Percentiles rank a stretch among this genome's conserved stretches.
Evolutionary conservation across 2,329 filamentous ascomycete genomes (phyloP).

Genomic region (Pseudogymnoascus sp.): DNA sequence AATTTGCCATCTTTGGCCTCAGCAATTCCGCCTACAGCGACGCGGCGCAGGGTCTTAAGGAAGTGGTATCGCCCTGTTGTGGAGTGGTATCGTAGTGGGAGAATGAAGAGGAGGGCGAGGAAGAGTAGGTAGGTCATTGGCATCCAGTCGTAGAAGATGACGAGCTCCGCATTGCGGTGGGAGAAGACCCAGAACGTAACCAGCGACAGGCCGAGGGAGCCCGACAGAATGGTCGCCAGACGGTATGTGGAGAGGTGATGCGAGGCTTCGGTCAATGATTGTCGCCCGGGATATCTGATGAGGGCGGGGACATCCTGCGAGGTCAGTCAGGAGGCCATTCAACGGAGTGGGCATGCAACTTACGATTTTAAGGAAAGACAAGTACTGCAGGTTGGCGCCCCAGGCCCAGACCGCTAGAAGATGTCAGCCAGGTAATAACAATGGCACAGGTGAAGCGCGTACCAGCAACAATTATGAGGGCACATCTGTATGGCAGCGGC

Average conservation of each 20-base stretch:
- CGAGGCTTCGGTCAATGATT: constrained; percentile 59
- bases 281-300: constrained; percentile 74
- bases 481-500: constrained; percentile 82
- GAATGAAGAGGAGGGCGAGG: constrained; percentile 61
- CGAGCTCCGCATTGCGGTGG: constrained; percentile 57
- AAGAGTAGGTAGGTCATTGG: constrained; percentile 75
- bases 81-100: constrained; percentile 62
- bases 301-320: constrained; percentile 68
- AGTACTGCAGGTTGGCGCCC: constrained; percentile 84
- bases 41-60: constrained; percentile 64
- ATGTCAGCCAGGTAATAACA: constrained; percentile 13
- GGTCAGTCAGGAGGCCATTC: constrained; percentile 10
- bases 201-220: constrained; percentile 63
- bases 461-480: constrained; percentile 80
- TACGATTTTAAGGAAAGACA: constrained; percentile 68
- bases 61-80: constrained; percentile 67
- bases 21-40: constrained; percentile 78
- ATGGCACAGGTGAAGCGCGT: constrained; percentile 24
- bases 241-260: constrained; percentile 82
- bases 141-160: constrained; percentile 74
- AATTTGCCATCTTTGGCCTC: constrained; percentile 86
- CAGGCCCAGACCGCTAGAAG: constrained; percentile 82
- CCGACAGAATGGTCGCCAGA: constrained; percentile 67
- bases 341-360: constrained; percentile 19
- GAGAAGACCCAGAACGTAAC: constrained; percentile 78